Evolutionary conservation across 75 land plant species (phyloP).

Genomic region (Cupressus sempervirens): DNA sequence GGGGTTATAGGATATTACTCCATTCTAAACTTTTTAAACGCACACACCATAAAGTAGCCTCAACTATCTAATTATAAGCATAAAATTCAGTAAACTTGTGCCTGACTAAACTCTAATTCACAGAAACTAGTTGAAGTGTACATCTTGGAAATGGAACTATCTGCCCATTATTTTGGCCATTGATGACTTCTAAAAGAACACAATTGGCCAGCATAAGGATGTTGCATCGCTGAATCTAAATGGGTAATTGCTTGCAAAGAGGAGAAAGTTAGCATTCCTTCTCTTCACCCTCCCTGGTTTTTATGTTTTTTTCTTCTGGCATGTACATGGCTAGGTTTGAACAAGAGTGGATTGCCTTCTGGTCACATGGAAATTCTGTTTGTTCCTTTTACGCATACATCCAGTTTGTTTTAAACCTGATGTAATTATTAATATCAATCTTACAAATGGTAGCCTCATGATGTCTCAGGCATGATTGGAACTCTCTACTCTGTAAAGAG

Average conservation of each 20-base stretch:
- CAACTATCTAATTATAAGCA: neutral
- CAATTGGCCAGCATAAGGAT: slow-evolving; percentile 32
- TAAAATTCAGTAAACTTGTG: neutral
- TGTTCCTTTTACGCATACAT: neutral
- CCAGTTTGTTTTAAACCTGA: neutral
- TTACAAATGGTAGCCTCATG: neutral
- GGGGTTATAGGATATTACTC: neutral
- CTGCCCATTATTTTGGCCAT: slow-evolving; percentile 81
- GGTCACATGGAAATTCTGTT: neutral
- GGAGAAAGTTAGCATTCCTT: slow-evolving; percentile 47
- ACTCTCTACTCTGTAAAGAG: neutral
- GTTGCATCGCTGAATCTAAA: slow-evolving; percentile 59
- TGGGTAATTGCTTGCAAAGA: slow-evolving; percentile 56
- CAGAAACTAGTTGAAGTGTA: neutral
- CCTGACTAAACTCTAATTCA: neutral
- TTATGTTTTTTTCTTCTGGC: neutral
- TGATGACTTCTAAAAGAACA: slow-evolving; percentile 58
- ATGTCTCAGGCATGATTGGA: neutral
- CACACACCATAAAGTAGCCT: neutral
- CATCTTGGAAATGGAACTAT: neutral
- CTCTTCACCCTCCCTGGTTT: neutral
- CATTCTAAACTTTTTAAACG: neutral
- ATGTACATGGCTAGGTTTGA: neutral
- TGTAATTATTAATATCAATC: neutral
- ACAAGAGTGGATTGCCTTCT: neutral